Evolutionary conservation across 73 alveolate genomes (phyloP).

Genomic region (Stentor coeruleus): DNA sequence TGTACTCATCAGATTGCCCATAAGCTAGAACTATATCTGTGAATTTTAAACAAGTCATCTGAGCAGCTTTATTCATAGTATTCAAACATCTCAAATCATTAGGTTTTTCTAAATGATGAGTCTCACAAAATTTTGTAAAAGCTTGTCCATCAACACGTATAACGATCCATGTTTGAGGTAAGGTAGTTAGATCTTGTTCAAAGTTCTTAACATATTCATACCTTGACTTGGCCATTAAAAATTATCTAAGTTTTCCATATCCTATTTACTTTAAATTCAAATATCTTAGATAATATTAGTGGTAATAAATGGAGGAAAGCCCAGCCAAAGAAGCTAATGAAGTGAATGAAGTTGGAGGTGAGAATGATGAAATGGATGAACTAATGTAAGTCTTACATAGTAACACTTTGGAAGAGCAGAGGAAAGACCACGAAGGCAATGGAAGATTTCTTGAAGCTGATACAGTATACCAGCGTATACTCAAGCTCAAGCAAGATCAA

Average conservation of each 20-base stretch:
- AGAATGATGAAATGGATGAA: conserved; percentile 34
- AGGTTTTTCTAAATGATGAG: conserved; percentile 90
- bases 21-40: conserved; percentile 89
- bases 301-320: too few relatives aligned
- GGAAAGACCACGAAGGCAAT: conserved; percentile 46
- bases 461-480: conserved; percentile 56
- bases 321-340: too few relatives aligned
- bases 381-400: conserved; percentile 34
- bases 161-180: conserved; percentile 87
- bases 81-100: conserved; percentile 80
- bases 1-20: conserved; percentile 97
- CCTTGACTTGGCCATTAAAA: conserved; percentile 81
- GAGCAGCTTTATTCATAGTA: conserved; percentile 85
- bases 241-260: too few relatives aligned
- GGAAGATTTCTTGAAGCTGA: conserved; percentile 61
- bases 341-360: too few relatives aligned
- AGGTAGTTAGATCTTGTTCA: conserved; percentile 67
- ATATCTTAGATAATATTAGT: too few relatives aligned
- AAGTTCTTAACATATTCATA: conserved; percentile 95
- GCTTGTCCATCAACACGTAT: conserved; percentile 96
- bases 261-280: too few relatives aligned
- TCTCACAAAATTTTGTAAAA: conserved; percentile 79
- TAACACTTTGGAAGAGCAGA: conserved; percentile 48
- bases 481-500: conserved; percentile 33
- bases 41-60: conserved; percentile 82